A percentile compares a stretch with the other conserved stretches of the same genome.
phyloP scores from a whole-genome alignment of 495 filamentous ascomycete genomes.

The Niebla homalea region DNA sequence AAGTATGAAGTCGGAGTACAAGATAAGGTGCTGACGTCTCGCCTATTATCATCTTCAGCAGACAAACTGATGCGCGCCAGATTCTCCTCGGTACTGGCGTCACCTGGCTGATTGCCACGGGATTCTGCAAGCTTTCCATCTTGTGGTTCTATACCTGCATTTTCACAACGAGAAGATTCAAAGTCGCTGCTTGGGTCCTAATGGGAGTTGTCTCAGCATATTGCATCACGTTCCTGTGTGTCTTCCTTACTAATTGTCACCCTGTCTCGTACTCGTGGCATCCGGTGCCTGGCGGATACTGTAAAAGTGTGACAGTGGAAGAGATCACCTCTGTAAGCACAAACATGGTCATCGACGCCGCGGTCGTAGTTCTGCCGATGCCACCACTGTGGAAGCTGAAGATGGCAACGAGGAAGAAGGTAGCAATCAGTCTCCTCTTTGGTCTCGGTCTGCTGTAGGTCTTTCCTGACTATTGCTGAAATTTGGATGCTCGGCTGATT shows the following conservation, averaged over 20 bases:
- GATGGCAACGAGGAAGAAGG: conserved; percentile 6
- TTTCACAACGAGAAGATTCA: conserved; percentile 6
- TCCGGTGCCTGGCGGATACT: neutral
- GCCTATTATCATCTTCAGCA: neutral
- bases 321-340: neutral
- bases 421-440: conserved; percentile 3
- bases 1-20: too few species aligned
- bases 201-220: conserved; percentile 1
- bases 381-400: conserved; percentile 7
- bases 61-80: neutral
- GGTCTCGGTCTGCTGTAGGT: conserved; percentile 7
- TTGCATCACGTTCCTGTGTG: conserved; percentile 9
- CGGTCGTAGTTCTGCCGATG: conserved; percentile 7
- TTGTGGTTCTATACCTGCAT: conserved; percentile 10
- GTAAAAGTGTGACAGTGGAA: conserved; percentile 2
- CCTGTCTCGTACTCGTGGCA: conserved; percentile 6
- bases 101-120: conserved; percentile 10
- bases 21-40: too few species aligned
- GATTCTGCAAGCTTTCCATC: conserved; percentile 8
- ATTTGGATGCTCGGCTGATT: too few species aligned
- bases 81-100: neutral
- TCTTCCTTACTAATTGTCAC: conserved; percentile 10
- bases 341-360: conserved; percentile 6
- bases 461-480: too few species aligned
- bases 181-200: conserved; percentile 1